Evolutionary conservation across 2,329 filamentous ascomycete genomes (phyloP).

Genomic region (Ophiocordyceps camponoti-leonardi): DNA sequence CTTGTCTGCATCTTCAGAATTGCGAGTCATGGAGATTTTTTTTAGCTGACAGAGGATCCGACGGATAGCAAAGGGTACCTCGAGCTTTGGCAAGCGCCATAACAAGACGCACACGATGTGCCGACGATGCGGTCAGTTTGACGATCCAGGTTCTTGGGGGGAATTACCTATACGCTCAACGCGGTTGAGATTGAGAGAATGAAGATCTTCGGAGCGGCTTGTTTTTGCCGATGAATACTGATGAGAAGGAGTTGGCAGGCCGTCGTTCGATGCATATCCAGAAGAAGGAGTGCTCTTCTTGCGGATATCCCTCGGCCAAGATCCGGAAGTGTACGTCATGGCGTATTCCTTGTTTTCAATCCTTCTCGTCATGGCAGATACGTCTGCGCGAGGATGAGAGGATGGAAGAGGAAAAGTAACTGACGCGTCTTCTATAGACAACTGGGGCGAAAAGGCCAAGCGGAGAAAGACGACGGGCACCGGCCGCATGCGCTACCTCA

Average conservation of each 20-base stretch:
- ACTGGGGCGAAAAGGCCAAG: constrained; percentile 99
- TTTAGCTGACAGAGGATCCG: constrained; percentile 9
- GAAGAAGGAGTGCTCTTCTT: constrained; percentile 92
- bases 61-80: constrained; percentile 37
- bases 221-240: constrained; percentile 6
- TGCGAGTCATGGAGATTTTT: neutral
- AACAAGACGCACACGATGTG: constrained; percentile 98
- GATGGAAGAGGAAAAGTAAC: neutral
- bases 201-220: constrained; percentile 1
- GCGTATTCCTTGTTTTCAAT: neutral
- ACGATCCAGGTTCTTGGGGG: neutral
- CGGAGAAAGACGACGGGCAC: constrained; percentile 98
- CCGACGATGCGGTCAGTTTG: constrained; percentile 85
- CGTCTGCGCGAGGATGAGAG: neutral
- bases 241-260: constrained; percentile 35
- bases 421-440: constrained; percentile 41
- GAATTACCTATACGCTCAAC: too few relatives aligned
- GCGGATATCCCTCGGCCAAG: constrained; percentile 96
- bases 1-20: constrained; percentile 7
- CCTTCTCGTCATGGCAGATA: neutral
- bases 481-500: constrained; percentile 90
- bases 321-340: constrained; percentile 85
- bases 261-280: constrained; percentile 97
- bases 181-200: neutral
- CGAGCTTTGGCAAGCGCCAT: constrained; percentile 52